A percentile compares a stretch with the other conserved stretches of the same genome.
Conservation (phyloP, 2,329 filamentous ascomycete genomes). For the Acrocalymma vagum region DNA sequence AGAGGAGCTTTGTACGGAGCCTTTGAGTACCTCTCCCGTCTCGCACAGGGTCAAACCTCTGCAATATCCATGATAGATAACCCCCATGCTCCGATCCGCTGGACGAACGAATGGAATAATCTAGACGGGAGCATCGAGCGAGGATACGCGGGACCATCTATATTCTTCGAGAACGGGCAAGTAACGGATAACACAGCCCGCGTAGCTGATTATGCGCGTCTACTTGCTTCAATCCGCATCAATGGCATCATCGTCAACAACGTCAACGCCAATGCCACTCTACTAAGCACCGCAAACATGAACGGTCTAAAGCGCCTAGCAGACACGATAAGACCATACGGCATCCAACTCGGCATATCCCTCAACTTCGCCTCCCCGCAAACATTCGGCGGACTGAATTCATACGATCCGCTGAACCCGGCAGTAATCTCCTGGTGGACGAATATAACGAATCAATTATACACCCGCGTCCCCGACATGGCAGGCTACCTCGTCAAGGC, state of each 20-base stretch:
- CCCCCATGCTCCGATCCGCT: slow-evolving; percentile 69
- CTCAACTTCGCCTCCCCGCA: slow-evolving; percentile 74
- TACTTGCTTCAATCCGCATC: slow-evolving; percentile 71
- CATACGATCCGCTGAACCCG: slow-evolving; percentile 71
- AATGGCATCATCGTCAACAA: slow-evolving; percentile 76
- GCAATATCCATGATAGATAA: slow-evolving; percentile 60
- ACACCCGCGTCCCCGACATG: slow-evolving; percentile 70
- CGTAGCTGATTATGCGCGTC: slow-evolving; percentile 68
- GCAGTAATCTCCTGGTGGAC: slow-evolving; percentile 70
- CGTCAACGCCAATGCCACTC: slow-evolving; percentile 71
- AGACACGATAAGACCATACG: slow-evolving; percentile 72
- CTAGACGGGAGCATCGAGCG: slow-evolving; percentile 73
- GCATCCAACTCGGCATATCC: slow-evolving; percentile 70
- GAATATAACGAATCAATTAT: slow-evolving; percentile 66
- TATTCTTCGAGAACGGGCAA: slow-evolving; percentile 70
- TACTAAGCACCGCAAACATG: slow-evolving; percentile 66
- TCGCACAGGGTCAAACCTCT: slow-evolving; percentile 67
- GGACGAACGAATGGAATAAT: slow-evolving; percentile 80
- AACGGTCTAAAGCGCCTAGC: slow-evolving; percentile 70
- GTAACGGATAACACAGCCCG: slow-evolving; percentile 68
- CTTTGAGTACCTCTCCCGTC: slow-evolving; percentile 72
- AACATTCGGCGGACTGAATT: slow-evolving; percentile 62
- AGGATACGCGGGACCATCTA: slow-evolving; percentile 72
- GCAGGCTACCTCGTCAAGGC: slow-evolving; percentile 76
- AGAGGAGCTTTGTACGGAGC: slow-evolving; percentile 74